Evolutionary conservation across 495 filamentous ascomycete genomes (phyloP), one percentile per base, ranked within the genome.

Genomic region (Penicillium cinerascens): DNA sequence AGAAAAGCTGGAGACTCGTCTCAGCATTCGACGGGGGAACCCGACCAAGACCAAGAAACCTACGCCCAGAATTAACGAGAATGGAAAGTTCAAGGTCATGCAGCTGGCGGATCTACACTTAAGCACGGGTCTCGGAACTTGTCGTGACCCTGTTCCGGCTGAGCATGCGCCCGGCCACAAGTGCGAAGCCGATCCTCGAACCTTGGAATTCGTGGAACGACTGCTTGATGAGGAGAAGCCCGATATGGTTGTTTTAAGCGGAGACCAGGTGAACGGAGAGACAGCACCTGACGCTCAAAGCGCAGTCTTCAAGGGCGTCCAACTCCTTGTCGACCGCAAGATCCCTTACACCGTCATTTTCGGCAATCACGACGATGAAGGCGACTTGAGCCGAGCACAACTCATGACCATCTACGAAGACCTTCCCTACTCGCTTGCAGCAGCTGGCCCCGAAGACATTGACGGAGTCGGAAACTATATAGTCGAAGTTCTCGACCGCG

Each of bases 311-410:
- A 98, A 98, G 70, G 89, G 91, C 54, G 91, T 90, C 16, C 86
- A 90, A 52, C 75, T 92, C 3, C 82, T 98, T 44, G 86, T 92
- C 54, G 82, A 90, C 62, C 90, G 86, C 64, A 87, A 88, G 57
- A 87, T 96, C 38, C 95, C 93, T 0, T 98, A 92, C 60, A 92
- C 91, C 35, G 83, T 86, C 42, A 97, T 98, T 48, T 95, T 97
- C 61, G 93, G 93, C 38, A 98, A 98, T 65, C 93, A 98, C 68
- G 93, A 98, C 65, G 91, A 97, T 65, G 92, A 97, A 76, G 88
- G 88, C 15, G 79, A 90, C 43, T 77, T 96, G 49, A 79, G 83
- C 20, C 86, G 95, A 20, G 70, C 78, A 4, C 82, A 82, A 4
- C 83, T 89, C 55, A 97, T 97, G 92, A 74, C 82, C 6, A 77